Conservation (phyloP, 495 filamentous ascomycete species). For the Talaromyces adpressus region DNA sequence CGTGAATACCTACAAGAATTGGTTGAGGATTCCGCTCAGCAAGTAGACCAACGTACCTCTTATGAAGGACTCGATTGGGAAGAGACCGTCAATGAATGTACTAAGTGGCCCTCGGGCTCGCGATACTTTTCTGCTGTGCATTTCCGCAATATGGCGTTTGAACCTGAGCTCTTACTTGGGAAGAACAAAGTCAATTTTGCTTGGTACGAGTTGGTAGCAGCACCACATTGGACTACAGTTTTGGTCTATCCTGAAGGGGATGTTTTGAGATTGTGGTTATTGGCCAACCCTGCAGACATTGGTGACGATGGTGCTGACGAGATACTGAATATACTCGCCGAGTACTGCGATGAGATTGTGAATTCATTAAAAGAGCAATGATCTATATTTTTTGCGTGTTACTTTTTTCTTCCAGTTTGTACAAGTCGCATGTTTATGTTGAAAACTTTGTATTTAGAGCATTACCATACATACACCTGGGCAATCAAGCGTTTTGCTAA, state of each 20-base stretch:
- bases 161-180: not conserved
- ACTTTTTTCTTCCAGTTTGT: too few relatives aligned
- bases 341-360: not conserved
- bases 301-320: slow-evolving; percentile 1
- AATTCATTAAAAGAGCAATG: too few relatives aligned
- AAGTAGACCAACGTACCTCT: not conserved
- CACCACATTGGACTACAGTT: not conserved
- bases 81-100: not conserved
- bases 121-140: slow-evolving; percentile 2
- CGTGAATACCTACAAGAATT: not conserved
- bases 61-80: not conserved
- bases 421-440: too few relatives aligned
- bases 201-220: slow-evolving; percentile 1
- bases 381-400: too few relatives aligned
- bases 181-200: not conserved
- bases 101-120: not conserved
- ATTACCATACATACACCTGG: too few relatives aligned
- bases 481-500: too few relatives aligned
- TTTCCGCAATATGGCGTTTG: slow-evolving; percentile 6
- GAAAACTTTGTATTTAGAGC: too few relatives aligned
- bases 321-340: not conserved
- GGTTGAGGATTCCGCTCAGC: not conserved
- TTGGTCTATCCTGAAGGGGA: not conserved
- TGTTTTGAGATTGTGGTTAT: not conserved
- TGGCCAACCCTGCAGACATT: not conserved